Evolutionary conservation across 768 basidiomycete genomes (phyloP).

Genomic region (Hericium coralloides): DNA sequence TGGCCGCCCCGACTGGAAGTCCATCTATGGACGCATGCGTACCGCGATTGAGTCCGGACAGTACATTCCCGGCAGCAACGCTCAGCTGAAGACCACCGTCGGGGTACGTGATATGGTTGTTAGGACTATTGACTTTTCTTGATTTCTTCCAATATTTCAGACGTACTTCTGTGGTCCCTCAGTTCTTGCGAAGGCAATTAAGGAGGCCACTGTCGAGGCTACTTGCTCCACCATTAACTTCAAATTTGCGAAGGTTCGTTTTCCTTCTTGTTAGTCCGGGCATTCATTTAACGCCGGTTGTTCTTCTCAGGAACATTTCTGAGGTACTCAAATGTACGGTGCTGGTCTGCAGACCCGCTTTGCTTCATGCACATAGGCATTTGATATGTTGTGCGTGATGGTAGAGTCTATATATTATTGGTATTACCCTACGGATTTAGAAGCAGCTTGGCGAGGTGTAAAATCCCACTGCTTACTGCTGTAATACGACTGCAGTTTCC

Average conservation of each 20-base stretch:
- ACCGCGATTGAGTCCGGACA: conserved; percentile 74
- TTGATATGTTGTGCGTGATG: background rate
- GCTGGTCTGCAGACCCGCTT: too few species aligned
- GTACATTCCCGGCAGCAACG: conserved; percentile 71
- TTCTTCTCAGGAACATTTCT: conserved; percentile 50
- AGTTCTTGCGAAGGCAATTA: conserved; percentile 66
- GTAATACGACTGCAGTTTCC: too few species aligned
- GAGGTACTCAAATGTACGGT: conserved; percentile 6
- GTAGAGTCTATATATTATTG: too few species aligned
- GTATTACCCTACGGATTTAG: too few species aligned
- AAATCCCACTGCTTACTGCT: too few species aligned
- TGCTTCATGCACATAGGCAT: background rate
- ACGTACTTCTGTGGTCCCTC: conserved; percentile 88
- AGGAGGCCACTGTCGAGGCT: conserved; percentile 54
- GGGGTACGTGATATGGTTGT: conserved; percentile 37
- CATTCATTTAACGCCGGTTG: background rate
- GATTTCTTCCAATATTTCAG: conserved; percentile 24
- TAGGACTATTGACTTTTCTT: conserved; percentile 2
- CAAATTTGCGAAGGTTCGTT: conserved; percentile 70
- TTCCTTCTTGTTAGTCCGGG: conserved; percentile 9
- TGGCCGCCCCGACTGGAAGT: conserved; percentile 85
- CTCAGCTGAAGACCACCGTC: conserved; percentile 76
- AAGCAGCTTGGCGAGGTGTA: too few species aligned
- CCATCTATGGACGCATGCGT: conserved; percentile 67
- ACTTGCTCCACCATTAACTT: conserved; percentile 55